A percentile compares a stretch with the other conserved stretches of the same genome.
Evolutionary conservation across 148 eudicot genomes (phyloP).

Genomic region (Rhododendron kiyosumense): DNA sequence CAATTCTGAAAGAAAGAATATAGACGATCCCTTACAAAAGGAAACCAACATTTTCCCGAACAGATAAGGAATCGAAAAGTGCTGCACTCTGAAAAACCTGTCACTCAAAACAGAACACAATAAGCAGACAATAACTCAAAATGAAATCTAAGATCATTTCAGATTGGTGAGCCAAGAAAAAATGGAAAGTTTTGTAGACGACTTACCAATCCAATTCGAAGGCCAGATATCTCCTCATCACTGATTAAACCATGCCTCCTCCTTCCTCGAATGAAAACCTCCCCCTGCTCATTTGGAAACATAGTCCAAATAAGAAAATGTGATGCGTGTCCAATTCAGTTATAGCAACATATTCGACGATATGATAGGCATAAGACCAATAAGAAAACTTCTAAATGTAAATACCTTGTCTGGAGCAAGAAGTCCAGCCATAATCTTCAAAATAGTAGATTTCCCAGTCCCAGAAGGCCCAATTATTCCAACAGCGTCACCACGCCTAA

Average conservation of each 20-base stretch:
- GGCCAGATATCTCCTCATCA: conserved; percentile 87
- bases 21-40: conserved; percentile 59
- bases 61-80: conserved; percentile 83
- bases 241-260: conserved; percentile 75
- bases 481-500: conserved; percentile 94
- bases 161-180: not conserved
- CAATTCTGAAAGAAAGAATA: not conserved
- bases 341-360: not conserved
- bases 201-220: conserved; percentile 89
- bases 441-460: conserved; percentile 91
- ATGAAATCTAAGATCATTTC: not conserved
- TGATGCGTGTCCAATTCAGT: not conserved
- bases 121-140: not conserved
- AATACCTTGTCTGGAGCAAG: conserved; percentile 89
- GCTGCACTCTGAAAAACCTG: conserved; percentile 99
- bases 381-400: not conserved
- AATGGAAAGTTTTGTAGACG: not conserved
- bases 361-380: not conserved
- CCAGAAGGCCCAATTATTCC: conserved; percentile 97
- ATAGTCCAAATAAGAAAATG: not conserved
- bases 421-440: conserved; percentile 94
- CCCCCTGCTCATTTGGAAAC: conserved; percentile 48
- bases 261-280: conserved; percentile 75
- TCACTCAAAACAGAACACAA: conserved; percentile 10
- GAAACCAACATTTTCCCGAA: conserved; percentile 97